Conservation (phyloP, 345 rosid species). For the Gossypium raimondii region DNA sequence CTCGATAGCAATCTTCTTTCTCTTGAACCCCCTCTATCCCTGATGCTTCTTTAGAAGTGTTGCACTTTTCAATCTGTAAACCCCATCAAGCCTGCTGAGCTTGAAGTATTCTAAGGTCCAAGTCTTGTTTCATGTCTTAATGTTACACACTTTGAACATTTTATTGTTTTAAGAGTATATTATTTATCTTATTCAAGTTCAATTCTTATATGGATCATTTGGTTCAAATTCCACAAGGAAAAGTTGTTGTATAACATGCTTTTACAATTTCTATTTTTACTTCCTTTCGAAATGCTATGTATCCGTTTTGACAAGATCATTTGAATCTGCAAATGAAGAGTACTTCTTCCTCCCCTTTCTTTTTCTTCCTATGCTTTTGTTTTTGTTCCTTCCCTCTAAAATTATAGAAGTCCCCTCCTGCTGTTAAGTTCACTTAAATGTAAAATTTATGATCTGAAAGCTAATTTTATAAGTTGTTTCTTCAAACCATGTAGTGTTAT, state of each 20-base stretch:
- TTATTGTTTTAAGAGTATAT: neutral
- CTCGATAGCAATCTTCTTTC: neutral
- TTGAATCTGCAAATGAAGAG: neutral
- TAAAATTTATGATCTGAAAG: neutral
- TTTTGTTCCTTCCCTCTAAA: neutral
- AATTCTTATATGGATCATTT: neutral
- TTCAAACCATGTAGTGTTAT: too few relatives aligned
- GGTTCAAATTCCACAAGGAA: neutral
- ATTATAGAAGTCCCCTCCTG: neutral
- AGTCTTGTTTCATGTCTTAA: neutral
- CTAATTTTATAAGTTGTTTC: slow-evolving; percentile 6
- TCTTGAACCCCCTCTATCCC: neutral
- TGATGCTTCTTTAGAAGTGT: neutral
- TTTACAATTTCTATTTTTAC: neutral
- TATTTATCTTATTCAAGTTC: neutral
- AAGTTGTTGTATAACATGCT: neutral
- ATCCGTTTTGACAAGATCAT: neutral
- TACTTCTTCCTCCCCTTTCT: neutral
- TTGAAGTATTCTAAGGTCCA: neutral
- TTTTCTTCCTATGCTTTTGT: neutral
- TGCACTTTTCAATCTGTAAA: neutral
- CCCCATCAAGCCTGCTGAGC: neutral
- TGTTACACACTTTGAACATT: neutral
- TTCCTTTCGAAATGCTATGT: neutral
- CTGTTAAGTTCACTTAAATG: neutral